Evolutionary conservation across 495 filamentous ascomycete species (phyloP), one percentile per base, ranked within the genome.

Genomic region (Neurospora sp.): DNA sequence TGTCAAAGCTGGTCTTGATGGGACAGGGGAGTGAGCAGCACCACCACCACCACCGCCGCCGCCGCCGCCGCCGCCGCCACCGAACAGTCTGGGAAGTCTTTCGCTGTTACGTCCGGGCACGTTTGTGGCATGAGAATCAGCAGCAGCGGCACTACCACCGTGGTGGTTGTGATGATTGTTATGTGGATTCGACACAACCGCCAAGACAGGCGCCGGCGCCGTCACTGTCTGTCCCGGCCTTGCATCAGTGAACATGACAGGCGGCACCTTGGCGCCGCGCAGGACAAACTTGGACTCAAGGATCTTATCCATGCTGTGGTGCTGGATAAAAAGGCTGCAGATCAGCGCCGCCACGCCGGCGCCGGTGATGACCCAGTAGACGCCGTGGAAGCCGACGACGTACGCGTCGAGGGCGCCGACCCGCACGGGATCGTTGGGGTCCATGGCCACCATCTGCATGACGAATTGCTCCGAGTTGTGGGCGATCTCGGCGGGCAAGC

Each of bases 401-500:
- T 80, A 80, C 27, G 75, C 78, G 37, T 78, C 12, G 11, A 78
- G 61, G 6, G 77, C 72, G 14, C 74, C 75, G 40, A 80, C 48
- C 6, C 78, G 77, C 14, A 71, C 31, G 2, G 77, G 77, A 40
- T 80, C 77, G 0, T 40, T n/a, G 3, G 77, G 74, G 14, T 73
- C 70, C 75, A 80, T 77, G 3, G n/a, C 37, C 12, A 38, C 37
- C 77, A 80, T 75, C 9, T 81, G 76, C 42, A 77, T 69, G 14
- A 87, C 85, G n/a, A 86, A 82, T 8, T 80, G 83, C 48, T 85
- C 84, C 3, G 86, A 82, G 38, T 88, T 77, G 46, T 80, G 77
- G 5, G 85, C 80, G 69, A 84, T 83, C 6, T 70, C 71, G 16
- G 71, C 74, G 0, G 81, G 80, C 31, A 84, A 72, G 46, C 85